phyloP scores from a whole-genome alignment of 2,329 filamentous ascomycete species.

The Alternaria viburni region DNA sequence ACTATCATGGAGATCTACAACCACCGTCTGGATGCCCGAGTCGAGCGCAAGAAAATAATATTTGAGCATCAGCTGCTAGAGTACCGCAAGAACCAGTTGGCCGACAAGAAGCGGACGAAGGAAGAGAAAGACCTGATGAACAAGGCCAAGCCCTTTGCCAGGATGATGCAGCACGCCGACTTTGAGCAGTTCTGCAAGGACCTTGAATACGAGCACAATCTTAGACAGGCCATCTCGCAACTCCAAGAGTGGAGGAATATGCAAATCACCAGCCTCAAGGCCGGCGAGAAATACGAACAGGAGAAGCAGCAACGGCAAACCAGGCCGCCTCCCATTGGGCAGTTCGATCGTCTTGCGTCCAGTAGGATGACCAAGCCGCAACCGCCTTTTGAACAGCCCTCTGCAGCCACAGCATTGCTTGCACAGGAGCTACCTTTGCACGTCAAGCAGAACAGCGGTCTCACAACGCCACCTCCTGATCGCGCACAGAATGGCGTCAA shows the following conservation, averaged over 20 bases:
- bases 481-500: conserved; percentile 59
- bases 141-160: conserved; percentile 93
- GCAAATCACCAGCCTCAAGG: conserved; percentile 81
- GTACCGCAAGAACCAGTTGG: conserved; percentile 86
- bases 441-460: conserved; percentile 50
- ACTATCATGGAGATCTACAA: conserved; percentile 99
- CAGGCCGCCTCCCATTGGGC: conserved; percentile 70
- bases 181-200: conserved; percentile 87
- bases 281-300: conserved; percentile 89
- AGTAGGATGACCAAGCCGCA: conserved; percentile 70
- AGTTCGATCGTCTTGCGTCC: conserved; percentile 83
- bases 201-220: conserved; percentile 86
- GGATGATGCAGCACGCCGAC: conserved; percentile 94
- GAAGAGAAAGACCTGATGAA: conserved; percentile 91
- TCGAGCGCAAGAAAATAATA: conserved; percentile 93
- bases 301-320: conserved; percentile 82
- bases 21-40: conserved; percentile 83
- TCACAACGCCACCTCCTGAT: conserved; percentile 51
- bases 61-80: conserved; percentile 95
- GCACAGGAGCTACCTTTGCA: conserved; percentile 77
- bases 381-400: conserved; percentile 70
- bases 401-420: conserved; percentile 77
- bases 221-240: conserved; percentile 87
- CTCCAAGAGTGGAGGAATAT: conserved; percentile 92
- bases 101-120: conserved; percentile 94